phyloP scores from a whole-genome alignment of 2,329 filamentous ascomycete species.

The Volutella citrinella region DNA sequence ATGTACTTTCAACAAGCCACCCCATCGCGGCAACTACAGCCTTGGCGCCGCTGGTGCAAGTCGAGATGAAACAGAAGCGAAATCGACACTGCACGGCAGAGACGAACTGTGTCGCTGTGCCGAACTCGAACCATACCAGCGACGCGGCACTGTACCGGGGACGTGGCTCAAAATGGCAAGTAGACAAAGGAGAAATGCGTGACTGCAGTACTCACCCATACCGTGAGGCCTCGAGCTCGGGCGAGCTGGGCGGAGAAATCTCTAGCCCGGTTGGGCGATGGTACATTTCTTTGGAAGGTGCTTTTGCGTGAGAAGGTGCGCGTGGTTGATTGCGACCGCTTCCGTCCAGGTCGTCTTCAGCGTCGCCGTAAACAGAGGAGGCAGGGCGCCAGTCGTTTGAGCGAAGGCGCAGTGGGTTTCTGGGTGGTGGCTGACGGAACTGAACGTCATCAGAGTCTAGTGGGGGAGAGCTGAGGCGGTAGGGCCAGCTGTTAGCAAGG shows the following conservation, averaged over 20 bases:
- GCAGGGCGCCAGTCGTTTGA: constrained; percentile 40
- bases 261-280: constrained; percentile 40
- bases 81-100: too few relatives aligned
- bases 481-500: constrained; percentile 16
- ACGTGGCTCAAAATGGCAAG: not conserved
- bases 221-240: constrained; percentile 39
- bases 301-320: constrained; percentile 36
- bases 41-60: not conserved
- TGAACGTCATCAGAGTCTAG: constrained; percentile 23
- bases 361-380: constrained; percentile 51
- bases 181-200: too few relatives aligned
- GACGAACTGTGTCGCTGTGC: too few relatives aligned
- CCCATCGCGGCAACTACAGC: constrained; percentile 15
- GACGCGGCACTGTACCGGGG: too few relatives aligned
- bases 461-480: constrained; percentile 21
- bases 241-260: constrained; percentile 57
- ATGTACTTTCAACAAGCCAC: constrained; percentile 7
- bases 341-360: constrained; percentile 10
- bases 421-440: constrained; percentile 32
- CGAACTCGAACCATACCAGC: too few relatives aligned
- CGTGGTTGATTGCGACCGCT: not conserved
- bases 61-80: not conserved
- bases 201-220: constrained; percentile 48
- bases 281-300: constrained; percentile 25
- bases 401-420: constrained; percentile 33